Percentiles rank a stretch among this genome's conserved stretches.
Conservation (phyloP, 768 basidiomycete species). For the Auricularia heimuer region DNA sequence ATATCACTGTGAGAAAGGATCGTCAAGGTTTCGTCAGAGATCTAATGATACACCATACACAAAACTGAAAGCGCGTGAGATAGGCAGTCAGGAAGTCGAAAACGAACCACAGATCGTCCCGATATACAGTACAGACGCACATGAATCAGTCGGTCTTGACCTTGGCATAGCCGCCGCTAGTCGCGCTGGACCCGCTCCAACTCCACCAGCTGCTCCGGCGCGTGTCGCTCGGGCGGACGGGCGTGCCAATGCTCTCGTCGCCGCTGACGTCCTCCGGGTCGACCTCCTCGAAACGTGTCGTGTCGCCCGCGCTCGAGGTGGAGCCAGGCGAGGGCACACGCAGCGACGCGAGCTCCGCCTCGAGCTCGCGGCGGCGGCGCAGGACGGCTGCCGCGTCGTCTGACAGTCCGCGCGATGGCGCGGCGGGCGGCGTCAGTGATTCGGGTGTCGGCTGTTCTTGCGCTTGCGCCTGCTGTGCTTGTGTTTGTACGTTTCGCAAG, state of each 20-base stretch:
- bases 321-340: neutral
- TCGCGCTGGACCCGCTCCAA: neutral
- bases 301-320: neutral
- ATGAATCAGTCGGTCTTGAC: neutral
- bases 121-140: neutral
- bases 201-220: neutral
- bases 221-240: neutral
- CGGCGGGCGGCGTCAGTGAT: neutral
- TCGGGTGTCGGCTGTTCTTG: neutral
- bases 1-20: no score
- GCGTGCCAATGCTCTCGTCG: neutral
- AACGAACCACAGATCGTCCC: neutral
- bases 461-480: neutral
- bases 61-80: no score
- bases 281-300: neutral
- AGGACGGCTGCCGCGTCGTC: conserved; percentile 23
- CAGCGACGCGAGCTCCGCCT: conserved; percentile 50
- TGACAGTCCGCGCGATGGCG: neutral
- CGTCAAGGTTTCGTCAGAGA: no score
- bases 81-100: neutral
- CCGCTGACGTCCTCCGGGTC: neutral
- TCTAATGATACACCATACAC: no score
- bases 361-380: conserved; percentile 41
- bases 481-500: neutral
- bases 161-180: neutral